Evolutionary conservation across 176 grass and related monocot genomes (phyloP).

Genomic region (Oryza punctata): DNA sequence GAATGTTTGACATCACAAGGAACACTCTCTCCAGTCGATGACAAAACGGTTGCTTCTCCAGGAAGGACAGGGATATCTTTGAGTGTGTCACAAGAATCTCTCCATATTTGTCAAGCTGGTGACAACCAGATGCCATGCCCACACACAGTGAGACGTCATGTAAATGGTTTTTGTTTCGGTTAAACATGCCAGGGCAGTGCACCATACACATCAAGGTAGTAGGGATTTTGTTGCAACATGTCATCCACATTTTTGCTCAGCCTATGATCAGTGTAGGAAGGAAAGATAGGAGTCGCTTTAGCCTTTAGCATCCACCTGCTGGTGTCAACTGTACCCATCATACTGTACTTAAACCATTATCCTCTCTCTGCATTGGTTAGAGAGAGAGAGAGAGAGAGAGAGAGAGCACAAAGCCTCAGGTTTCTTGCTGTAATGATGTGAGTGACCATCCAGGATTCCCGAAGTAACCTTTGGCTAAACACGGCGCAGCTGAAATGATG

Average conservation of each 20-base stretch:
- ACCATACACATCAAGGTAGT: conserved; percentile 2
- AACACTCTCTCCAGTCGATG: background rate
- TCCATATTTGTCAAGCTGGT: conserved; percentile 11
- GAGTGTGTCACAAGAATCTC: background rate
- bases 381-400: background rate
- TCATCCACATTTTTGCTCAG: background rate
- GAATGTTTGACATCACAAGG: background rate
- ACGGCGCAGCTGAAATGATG: background rate
- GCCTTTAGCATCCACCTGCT: background rate
- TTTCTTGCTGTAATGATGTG: background rate
- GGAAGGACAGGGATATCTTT: conserved; percentile 18
- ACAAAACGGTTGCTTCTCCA: conserved; percentile 21
- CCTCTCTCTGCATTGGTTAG: background rate
- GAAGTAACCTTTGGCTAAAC: background rate
- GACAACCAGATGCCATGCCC: background rate
- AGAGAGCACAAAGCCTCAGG: background rate
- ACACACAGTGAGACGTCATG: conserved; percentile 6
- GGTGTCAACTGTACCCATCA: conserved; percentile 16
- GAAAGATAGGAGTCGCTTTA: conserved; percentile 3
- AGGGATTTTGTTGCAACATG: conserved; percentile 26
- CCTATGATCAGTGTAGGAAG: background rate
- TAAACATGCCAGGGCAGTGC: background rate
- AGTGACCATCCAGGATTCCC: background rate
- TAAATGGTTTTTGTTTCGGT: conserved; percentile 18
- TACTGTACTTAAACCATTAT: background rate